These are phyloP conservation scores for Blastobotrys parvus DNA, from an alignment of 805 yeast species.

Conservation along the genomic window DNA sequence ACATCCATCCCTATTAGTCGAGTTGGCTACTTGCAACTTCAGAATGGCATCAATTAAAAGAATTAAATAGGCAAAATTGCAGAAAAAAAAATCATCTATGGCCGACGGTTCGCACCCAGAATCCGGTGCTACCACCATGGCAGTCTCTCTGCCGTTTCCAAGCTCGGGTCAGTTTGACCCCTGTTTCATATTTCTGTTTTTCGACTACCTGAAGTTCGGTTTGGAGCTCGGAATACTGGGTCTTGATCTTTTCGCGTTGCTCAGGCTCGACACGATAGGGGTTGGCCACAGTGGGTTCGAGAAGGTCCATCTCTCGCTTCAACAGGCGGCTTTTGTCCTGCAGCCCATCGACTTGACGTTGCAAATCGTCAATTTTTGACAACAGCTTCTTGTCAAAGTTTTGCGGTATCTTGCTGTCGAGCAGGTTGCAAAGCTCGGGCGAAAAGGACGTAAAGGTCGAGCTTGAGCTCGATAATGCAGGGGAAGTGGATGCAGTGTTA, in stretches of 20 bases:
- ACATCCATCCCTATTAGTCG: no score
- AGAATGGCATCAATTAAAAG: no score
- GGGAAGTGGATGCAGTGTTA: neutral
- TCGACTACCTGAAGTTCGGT: constrained; percentile 11
- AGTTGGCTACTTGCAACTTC: no score
- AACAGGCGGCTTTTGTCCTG: constrained; percentile 3
- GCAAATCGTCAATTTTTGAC: constrained; percentile 6
- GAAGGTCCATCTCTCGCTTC: constrained; percentile 2
- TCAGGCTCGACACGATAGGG: constrained; percentile 2
- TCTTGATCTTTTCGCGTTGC: constrained; percentile 1
- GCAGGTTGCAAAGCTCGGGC: no score
- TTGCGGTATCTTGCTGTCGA: no score
- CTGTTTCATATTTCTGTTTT: constrained; percentile 13
- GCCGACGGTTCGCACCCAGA: no score
- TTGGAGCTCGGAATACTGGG: constrained; percentile 2
- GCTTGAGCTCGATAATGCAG: neutral
- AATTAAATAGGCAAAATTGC: neutral
- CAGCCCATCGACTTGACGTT: constrained; percentile 6
- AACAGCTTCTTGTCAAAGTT: no score
- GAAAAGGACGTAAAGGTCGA: no score
- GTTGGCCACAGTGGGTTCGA: neutral
- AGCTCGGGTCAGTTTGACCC: constrained; percentile 13
- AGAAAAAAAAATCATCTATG: neutral
- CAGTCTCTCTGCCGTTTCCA: constrained; percentile 11
- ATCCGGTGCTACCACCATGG: constrained; percentile 10